Evolutionary conservation across 345 rosid species (phyloP).

Genomic region (Populus alba): DNA sequence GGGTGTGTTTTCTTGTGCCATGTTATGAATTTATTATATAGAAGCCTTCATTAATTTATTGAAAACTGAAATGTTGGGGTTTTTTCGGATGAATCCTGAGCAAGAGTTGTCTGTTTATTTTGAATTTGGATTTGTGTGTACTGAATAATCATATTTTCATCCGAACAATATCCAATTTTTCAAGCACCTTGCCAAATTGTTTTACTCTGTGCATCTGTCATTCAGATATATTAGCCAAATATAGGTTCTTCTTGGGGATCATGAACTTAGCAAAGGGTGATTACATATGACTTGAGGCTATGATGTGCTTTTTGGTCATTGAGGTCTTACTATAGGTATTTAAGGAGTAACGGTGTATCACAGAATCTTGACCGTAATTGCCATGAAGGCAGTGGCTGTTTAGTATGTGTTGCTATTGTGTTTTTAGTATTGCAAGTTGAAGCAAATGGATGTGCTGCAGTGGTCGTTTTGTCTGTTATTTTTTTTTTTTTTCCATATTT

Average conservation of each 20-base stretch:
- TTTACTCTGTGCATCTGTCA: background rate
- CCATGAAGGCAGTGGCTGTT: background rate
- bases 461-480: background rate
- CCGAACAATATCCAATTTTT: background rate
- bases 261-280: background rate
- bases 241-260: background rate
- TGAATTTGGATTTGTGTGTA: background rate
- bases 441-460: background rate
- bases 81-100: background rate
- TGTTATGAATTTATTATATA: background rate
- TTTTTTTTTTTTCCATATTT: background rate
- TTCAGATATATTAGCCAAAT: background rate
- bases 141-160: background rate
- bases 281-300: background rate
- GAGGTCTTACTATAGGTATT: background rate
- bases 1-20: slow-evolving; percentile 42
- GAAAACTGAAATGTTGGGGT: background rate
- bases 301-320: background rate
- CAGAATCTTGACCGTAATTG: background rate
- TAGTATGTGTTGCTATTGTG: background rate
- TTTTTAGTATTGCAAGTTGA: background rate
- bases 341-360: background rate
- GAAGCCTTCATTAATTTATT: background rate
- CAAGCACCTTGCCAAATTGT: background rate
- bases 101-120: background rate